A percentile compares a stretch with the other conserved stretches of the same genome.
These are phyloP conservation scores for Neonectria sp. DNA, from an alignment of 2,329 filamentous ascomycete genomes.

Conservation along the genomic window DNA sequence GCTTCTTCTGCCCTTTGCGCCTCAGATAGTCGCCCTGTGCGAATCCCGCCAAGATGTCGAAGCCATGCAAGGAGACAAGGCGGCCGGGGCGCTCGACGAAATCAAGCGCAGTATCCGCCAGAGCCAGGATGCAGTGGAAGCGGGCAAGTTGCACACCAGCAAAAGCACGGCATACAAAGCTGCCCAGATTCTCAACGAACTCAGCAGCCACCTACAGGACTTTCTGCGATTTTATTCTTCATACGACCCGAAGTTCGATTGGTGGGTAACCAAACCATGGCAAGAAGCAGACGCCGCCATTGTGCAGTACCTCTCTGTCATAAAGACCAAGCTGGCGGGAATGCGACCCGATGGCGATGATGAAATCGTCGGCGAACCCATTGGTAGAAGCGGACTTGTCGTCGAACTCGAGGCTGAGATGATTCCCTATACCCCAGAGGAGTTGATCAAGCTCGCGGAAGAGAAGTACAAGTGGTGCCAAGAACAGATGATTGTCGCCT, in stretches of 20 bases:
- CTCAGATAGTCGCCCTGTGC: constrained; percentile 59
- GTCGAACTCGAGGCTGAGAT: constrained; percentile 69
- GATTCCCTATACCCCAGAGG: constrained; percentile 71
- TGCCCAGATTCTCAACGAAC: constrained; percentile 56
- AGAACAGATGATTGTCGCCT: constrained; percentile 66
- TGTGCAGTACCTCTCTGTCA: constrained; percentile 51
- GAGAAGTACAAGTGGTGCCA: constrained; percentile 70
- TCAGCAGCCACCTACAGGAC: constrained; percentile 61
- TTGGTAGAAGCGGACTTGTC: constrained; percentile 66
- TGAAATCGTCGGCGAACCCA: constrained; percentile 70
- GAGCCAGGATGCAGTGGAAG: constrained; percentile 53
- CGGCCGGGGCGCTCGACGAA: constrained; percentile 59
- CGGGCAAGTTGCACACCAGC: constrained; percentile 52
- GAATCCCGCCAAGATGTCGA: constrained; percentile 63
- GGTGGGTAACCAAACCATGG: constrained; percentile 68
- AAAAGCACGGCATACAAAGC: constrained; percentile 64
- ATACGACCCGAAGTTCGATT: constrained; percentile 71
- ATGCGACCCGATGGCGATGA: constrained; percentile 60
- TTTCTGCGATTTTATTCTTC: constrained; percentile 66
- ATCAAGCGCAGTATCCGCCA: constrained; percentile 51
- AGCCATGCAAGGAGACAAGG: constrained; percentile 58
- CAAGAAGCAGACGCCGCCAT: constrained; percentile 56
- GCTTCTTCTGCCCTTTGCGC: constrained; percentile 62
- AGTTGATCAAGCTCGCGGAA: constrained; percentile 66
- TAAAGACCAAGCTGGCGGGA: constrained; percentile 62